Percentiles rank a stretch among this genome's conserved stretches.
phyloP scores from a whole-genome alignment of 164 flowering plant genomes.

The Cinnamomum chago region DNA sequence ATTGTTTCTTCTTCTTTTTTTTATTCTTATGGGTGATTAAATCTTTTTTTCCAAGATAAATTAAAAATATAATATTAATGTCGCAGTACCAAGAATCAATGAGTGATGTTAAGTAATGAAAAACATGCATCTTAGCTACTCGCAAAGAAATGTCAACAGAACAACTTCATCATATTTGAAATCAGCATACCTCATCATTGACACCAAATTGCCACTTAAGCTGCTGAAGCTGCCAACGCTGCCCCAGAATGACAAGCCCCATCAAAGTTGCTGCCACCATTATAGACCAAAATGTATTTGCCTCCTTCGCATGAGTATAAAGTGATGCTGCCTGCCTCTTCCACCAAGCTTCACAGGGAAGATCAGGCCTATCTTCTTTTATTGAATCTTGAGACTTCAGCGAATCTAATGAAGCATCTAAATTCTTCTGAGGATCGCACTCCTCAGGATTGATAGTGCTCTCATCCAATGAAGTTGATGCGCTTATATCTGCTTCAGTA shows the following conservation, averaged over 20 bases:
- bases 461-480: constrained; percentile 13
- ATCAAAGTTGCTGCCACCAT: constrained; percentile 84
- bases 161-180: not conserved
- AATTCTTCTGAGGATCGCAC: constrained; percentile 10
- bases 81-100: not conserved
- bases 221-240: constrained; percentile 68
- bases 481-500: constrained; percentile 20
- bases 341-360: constrained; percentile 96
- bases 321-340: constrained; percentile 65
- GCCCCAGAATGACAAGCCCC: constrained; percentile 89
- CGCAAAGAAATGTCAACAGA: not conserved
- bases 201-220: constrained; percentile 54
- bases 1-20: no score
- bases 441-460: constrained; percentile 8
- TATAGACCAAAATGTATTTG: constrained; percentile 82
- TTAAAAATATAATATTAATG: not conserved
- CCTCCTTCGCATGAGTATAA: constrained; percentile 75
- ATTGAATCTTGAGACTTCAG: constrained; percentile 4
- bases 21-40: no score
- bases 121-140: no score
- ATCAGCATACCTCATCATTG: constrained; percentile 50
- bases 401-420: constrained; percentile 15
- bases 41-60: not conserved
- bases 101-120: not conserved
- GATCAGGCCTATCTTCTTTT: constrained; percentile 40